These are phyloP conservation scores for Echinochloa phyllopogon DNA, from an alignment of 176 grass and related monocot species.

Conservation along the genomic window DNA sequence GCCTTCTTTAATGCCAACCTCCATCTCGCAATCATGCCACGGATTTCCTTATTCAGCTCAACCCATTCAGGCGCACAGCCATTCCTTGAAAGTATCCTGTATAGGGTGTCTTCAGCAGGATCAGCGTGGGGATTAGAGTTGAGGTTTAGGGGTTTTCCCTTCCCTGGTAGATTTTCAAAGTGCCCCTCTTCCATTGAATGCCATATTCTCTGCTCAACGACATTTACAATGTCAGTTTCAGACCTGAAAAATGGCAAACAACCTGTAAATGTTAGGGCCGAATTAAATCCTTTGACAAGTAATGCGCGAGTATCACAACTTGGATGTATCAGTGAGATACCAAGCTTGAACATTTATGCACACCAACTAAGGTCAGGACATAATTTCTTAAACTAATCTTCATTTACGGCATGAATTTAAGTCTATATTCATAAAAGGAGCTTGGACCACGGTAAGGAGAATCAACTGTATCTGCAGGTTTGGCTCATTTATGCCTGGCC, in stretches of 20 bases:
- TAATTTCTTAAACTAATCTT: background rate
- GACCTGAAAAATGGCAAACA: conserved; percentile 53
- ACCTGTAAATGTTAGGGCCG: background rate
- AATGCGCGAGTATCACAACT: background rate
- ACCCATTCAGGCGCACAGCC: conserved; percentile 84
- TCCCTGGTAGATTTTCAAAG: conserved; percentile 88
- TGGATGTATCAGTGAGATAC: background rate
- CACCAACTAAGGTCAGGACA: background rate
- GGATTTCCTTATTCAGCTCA: conserved; percentile 90
- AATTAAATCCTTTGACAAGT: background rate
- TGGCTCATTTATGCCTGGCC: background rate
- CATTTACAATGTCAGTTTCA: conserved; percentile 83
- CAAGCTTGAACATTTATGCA: background rate
- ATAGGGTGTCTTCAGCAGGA: conserved; percentile 89
- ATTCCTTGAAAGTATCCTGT: conserved; percentile 76
- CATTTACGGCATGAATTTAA: no score
- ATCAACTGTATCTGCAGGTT: background rate
- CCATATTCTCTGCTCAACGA: conserved; percentile 97
- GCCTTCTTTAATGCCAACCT: conserved; percentile 60
- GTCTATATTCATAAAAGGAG: no score
- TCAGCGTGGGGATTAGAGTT: conserved; percentile 72
- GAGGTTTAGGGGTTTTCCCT: conserved; percentile 83
- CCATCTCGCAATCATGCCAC: conserved; percentile 57
- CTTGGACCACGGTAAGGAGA: background rate
- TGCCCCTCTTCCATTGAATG: conserved; percentile 95